These are phyloP conservation scores for Salvia miltiorrhiza DNA, from an alignment of 257 asterid genomes.

Conservation along the genomic window DNA sequence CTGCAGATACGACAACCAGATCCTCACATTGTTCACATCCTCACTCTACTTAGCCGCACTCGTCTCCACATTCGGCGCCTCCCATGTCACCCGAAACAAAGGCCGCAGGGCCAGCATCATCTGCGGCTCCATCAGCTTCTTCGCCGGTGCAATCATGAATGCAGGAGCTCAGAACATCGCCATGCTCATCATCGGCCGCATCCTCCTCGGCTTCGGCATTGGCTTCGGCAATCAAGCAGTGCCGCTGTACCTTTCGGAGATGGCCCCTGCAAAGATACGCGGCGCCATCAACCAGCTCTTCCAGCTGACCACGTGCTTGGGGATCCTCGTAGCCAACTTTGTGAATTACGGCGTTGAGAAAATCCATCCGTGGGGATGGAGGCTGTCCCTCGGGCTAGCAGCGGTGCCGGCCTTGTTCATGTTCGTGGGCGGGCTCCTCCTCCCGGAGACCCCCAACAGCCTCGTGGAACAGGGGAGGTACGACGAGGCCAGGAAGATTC, in stretches of 20 bases:
- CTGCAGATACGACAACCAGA: conserved; percentile 51
- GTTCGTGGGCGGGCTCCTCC: conserved; percentile 40
- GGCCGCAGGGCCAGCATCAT: conserved; percentile 50
- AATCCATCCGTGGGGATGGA: conserved; percentile 47
- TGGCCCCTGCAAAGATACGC: conserved; percentile 40
- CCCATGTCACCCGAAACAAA: conserved; percentile 40
- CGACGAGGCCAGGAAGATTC: conserved; percentile 31
- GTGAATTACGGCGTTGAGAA: conserved; percentile 31
- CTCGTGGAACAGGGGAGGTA: conserved; percentile 40
- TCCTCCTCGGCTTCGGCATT: conserved; percentile 59
- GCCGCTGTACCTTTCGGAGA: conserved; percentile 40
- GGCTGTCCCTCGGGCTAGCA: conserved; percentile 50
- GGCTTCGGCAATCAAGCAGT: conserved; percentile 63
- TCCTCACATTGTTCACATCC: conserved; percentile 59
- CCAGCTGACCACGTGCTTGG: conserved; percentile 38
- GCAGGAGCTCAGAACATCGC: conserved; percentile 41
- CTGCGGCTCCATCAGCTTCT: conserved; percentile 45
- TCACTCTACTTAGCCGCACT: conserved; percentile 63
- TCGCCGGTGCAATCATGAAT: conserved; percentile 44
- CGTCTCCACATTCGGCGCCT: conserved; percentile 52
- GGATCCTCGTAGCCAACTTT: conserved; percentile 34
- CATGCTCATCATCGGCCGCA: conserved; percentile 62
- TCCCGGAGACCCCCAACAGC: conserved; percentile 70
- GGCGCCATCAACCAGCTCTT: conserved; percentile 47
- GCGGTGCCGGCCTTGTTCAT: conserved; percentile 51